These are phyloP conservation scores for Trichoderma sp. DNA, from an alignment of 2,329 filamentous ascomycete species.

Conservation along the genomic window DNA sequence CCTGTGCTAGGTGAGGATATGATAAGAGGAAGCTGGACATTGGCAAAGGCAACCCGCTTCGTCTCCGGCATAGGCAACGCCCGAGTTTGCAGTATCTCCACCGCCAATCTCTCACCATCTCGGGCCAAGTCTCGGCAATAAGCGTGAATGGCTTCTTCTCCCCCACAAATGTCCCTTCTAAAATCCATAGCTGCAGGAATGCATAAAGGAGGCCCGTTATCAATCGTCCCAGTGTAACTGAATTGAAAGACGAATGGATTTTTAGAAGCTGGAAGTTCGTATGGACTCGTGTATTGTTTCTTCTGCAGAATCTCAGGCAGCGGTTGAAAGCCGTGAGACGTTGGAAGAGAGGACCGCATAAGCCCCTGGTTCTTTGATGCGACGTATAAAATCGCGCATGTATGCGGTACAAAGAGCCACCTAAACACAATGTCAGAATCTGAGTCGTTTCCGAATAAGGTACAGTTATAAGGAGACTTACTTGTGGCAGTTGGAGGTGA, in stretches of 20 bases:
- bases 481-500: slow-evolving; percentile 14
- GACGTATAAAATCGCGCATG: slow-evolving; percentile 13
- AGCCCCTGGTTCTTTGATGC: neutral
- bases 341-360: slow-evolving; percentile 6
- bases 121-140: neutral
- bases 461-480: neutral
- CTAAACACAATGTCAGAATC: neutral
- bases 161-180: neutral
- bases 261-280: neutral
- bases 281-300: slow-evolving; percentile 4
- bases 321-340: slow-evolving; percentile 12
- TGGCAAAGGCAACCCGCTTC: slow-evolving; percentile 11
- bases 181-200: neutral
- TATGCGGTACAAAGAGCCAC: slow-evolving; percentile 15
- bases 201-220: slow-evolving; percentile 8
- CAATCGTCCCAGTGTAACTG: slow-evolving; percentile 9
- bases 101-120: neutral
- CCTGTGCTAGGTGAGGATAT: neutral
- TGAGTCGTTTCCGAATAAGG: neutral
- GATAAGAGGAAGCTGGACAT: slow-evolving; percentile 1
- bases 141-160: neutral
- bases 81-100: neutral
- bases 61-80: neutral
- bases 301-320: neutral
- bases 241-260: slow-evolving; percentile 16